These are phyloP conservation scores for Dioscorea dumetorum DNA, from an alignment of 106 monocot genomes.

Conservation along the genomic window DNA sequence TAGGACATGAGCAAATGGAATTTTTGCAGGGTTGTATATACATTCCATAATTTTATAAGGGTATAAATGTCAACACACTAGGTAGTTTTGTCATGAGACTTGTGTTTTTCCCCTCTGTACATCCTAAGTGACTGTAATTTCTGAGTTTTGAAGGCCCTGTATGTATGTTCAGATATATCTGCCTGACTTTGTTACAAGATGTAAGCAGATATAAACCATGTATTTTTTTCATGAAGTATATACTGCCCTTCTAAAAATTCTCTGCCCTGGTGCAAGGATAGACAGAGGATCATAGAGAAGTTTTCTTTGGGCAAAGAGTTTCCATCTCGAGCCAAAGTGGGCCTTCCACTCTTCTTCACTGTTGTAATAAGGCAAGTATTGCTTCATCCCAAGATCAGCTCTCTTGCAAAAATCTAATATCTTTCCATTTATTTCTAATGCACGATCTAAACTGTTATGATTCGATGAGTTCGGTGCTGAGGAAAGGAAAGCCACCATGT, in stretches of 20 bases:
- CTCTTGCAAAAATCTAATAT: constrained; percentile 60
- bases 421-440: constrained; percentile 39
- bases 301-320: constrained; percentile 53
- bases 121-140: too few species aligned
- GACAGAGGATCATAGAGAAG: constrained; percentile 70
- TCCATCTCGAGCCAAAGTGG: constrained; percentile 82
- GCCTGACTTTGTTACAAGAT: neutral
- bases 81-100: too few species aligned
- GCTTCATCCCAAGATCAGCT: constrained; percentile 58
- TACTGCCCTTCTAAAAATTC: constrained; percentile 54
- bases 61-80: too few species aligned
- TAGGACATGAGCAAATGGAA: too few species aligned
- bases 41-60: too few species aligned
- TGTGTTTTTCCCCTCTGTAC: too few species aligned
- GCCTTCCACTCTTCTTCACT: constrained; percentile 67
- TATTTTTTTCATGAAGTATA: neutral
- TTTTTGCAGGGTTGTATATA: too few species aligned
- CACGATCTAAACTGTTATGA: constrained; percentile 24
- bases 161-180: neutral
- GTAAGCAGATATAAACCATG: neutral
- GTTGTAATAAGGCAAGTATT: constrained; percentile 82
- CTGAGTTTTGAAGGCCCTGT: too few species aligned
- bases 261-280: constrained; percentile 90
- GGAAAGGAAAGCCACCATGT: constrained; percentile 83
- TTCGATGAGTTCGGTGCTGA: constrained; percentile 40